Conservation (phyloP, 2,329 filamentous ascomycete genomes). For the Fusarium sp. region DNA sequence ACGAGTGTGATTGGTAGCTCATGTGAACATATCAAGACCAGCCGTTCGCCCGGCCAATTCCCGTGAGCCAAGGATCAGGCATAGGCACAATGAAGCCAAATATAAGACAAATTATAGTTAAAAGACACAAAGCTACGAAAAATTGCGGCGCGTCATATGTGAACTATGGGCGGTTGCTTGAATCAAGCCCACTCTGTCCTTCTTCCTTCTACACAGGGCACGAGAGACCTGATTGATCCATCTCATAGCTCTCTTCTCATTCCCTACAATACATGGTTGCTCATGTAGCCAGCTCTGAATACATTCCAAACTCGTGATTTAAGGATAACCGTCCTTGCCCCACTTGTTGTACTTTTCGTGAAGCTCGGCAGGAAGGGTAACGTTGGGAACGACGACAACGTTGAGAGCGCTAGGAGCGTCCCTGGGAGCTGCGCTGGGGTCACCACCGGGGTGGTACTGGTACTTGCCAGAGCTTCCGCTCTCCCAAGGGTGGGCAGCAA, state of each 20-base stretch:
- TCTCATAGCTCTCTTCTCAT: constrained; percentile 22
- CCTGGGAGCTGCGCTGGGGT: constrained; percentile 79
- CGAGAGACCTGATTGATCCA: constrained; percentile 21
- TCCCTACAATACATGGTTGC: constrained; percentile 27
- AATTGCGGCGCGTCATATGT: constrained; percentile 39
- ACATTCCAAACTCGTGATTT: constrained; percentile 42
- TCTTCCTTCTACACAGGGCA: constrained; percentile 41
- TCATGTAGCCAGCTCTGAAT: constrained; percentile 26
- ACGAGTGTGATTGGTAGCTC: neutral
- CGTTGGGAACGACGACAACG: constrained; percentile 92
- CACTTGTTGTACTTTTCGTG: constrained; percentile 99
- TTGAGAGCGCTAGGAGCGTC: constrained; percentile 96
- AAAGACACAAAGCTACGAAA: constrained; percentile 42
- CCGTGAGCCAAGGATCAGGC: neutral
- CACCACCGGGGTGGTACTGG: constrained; percentile 88
- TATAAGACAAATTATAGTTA: constrained; percentile 34
- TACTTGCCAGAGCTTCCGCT: constrained; percentile 74
- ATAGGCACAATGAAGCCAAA: constrained; percentile 1
- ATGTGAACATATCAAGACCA: neutral
- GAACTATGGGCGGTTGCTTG: constrained; percentile 44
- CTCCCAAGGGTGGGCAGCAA: constrained; percentile 94
- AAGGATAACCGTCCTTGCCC: constrained; percentile 93
- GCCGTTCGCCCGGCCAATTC: constrained; percentile 10
- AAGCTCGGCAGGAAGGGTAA: constrained; percentile 90
- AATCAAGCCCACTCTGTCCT: constrained; percentile 39